phyloP scores from a whole-genome alignment of 805 yeast genomes.

The Clavispora phyllophila region DNA sequence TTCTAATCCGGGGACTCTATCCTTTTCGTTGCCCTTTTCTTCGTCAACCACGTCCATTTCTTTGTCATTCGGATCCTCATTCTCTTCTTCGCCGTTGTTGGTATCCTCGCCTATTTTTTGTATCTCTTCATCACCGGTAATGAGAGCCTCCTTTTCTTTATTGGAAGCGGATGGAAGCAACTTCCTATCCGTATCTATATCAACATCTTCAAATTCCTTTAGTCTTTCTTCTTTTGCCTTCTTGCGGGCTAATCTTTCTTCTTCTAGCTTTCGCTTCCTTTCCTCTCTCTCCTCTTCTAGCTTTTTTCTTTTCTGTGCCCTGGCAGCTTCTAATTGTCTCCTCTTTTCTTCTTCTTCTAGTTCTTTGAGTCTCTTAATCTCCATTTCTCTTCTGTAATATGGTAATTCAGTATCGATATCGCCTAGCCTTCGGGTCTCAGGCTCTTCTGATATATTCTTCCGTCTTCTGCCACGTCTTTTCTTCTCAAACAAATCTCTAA shows the following conservation, averaged over 20 bases:
- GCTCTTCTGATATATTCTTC: slow-evolving; percentile 30
- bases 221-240: slow-evolving; percentile 3
- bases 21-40: slow-evolving; percentile 3
- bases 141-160: background rate
- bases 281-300: slow-evolving; percentile 5
- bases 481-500: slow-evolving; percentile 28
- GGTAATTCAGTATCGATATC: slow-evolving; percentile 24
- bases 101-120: slow-evolving; percentile 1
- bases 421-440: slow-evolving; percentile 28
- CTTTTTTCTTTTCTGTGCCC: slow-evolving; percentile 12
- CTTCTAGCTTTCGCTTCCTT: slow-evolving; percentile 5
- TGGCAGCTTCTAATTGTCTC: background rate
- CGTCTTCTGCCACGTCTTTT: slow-evolving; percentile 43
- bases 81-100: background rate
- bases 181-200: slow-evolving; percentile 3
- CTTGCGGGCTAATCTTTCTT: slow-evolving; percentile 3
- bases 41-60: slow-evolving; percentile 3
- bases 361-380: slow-evolving; percentile 19
- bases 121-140: background rate
- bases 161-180: slow-evolving; percentile 1
- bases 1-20: background rate
- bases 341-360: slow-evolving; percentile 7
- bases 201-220: slow-evolving; percentile 4
- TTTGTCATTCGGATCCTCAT: slow-evolving; percentile 3
- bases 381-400: slow-evolving; percentile 22